Evolutionary conservation across 2,329 filamentous ascomycete species (phyloP), one percentile per base, ranked within the genome.

Genomic region (Fusarium sp.): DNA sequence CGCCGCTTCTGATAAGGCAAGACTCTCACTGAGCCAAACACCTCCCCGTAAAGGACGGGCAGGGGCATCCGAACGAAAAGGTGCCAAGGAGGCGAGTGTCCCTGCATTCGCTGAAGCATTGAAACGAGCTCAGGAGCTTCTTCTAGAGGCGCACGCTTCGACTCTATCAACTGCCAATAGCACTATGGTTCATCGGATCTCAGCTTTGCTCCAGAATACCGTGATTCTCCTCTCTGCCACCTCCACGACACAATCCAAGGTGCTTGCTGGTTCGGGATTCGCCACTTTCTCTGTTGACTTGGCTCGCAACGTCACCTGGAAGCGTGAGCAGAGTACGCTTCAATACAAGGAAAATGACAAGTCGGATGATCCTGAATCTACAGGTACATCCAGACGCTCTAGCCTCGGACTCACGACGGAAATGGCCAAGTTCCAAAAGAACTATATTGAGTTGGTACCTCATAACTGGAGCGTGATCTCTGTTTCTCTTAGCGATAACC

Each of bases 391-490:
- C 7, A 77, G 79, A 42, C 80, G 80, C 23, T 75, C 74, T 3
- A 87, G 83, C 62, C 75, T 86, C 19, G 82, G 80, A 2, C 75
- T 82, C 56, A 77, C 81, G 6, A 78, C 82, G 11, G 84, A 90
- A 65, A 84, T 89, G 72, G 78, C 82, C 42, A 83, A 83, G 24
- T 96, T 97, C 73, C 91, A 95, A 75, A 84, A 86, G 65, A 87
- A 94, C 44, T 97, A 94, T 71, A 85, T 97, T 49, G 92, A 97
- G 73, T 91, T 95, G 48, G 88, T 99, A 7, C 96, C 96, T 0
- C 80, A 83, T 38, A 83, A 85, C 8, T 99, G 96, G 96, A 93
- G 89, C 45, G 91, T 94, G 2, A 82, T 99, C 11, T 98, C 94
- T 0, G 81, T 99, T 43, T 91, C 91, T 0, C 79, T 99, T 17